These are phyloP conservation scores for Penicillium sp. DNA, from an alignment of 2,329 filamentous ascomycete genomes.

Conservation along the genomic window DNA sequence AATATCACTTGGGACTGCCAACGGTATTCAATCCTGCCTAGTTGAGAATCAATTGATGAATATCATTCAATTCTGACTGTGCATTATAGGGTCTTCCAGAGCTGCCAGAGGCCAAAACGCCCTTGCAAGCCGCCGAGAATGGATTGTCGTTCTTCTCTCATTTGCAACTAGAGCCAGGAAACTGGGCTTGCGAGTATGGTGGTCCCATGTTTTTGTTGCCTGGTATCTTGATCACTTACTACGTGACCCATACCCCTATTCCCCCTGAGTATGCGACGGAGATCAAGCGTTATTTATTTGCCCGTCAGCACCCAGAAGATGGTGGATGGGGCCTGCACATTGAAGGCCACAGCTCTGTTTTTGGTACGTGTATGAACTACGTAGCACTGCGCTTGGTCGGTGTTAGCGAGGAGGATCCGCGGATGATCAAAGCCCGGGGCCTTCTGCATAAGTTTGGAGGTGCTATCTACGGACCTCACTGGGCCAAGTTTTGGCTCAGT, in stretches of 20 bases:
- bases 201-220: conserved; percentile 95
- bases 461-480: conserved; percentile 80
- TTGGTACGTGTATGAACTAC: conserved; percentile 90
- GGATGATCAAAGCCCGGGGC: conserved; percentile 80
- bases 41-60: background rate
- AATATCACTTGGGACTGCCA: conserved; percentile 78
- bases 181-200: conserved; percentile 97
- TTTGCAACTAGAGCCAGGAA: conserved; percentile 81
- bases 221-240: conserved; percentile 80
- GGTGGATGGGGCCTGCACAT: conserved; percentile 98
- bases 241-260: conserved; percentile 84
- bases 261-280: conserved; percentile 76
- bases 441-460: conserved; percentile 84
- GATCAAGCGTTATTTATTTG: conserved; percentile 88
- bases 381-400: conserved; percentile 76
- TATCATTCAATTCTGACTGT: conserved; percentile 4
- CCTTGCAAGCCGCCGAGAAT: conserved; percentile 77
- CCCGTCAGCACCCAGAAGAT: conserved; percentile 78
- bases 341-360: conserved; percentile 86
- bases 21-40: conserved; percentile 56
- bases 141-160: conserved; percentile 85
- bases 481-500: conserved; percentile 95
- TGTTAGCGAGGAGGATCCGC: conserved; percentile 75
- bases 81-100: conserved; percentile 65
- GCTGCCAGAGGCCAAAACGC: conserved; percentile 67